Evolutionary conservation across 345 rosid genomes (phyloP).

Genomic region (Syzygium oleosum): DNA sequence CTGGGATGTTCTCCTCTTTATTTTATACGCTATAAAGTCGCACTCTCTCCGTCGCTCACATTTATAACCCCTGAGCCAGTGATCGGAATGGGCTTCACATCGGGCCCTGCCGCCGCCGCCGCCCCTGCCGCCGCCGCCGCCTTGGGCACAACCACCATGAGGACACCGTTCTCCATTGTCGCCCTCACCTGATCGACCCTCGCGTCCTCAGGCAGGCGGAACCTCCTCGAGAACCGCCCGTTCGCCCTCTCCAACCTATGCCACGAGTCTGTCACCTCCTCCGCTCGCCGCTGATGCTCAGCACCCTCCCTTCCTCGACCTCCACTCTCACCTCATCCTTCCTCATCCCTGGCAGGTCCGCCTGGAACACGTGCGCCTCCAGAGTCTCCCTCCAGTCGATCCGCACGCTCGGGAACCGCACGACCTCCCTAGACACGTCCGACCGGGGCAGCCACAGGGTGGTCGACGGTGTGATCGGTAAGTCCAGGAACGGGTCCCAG

Average conservation of each 20-base stretch:
- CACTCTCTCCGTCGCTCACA: background rate
- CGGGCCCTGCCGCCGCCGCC: background rate
- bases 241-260: conserved; percentile 22
- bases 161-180: conserved; percentile 30
- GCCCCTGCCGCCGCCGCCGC: background rate
- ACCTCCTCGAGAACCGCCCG: conserved; percentile 31
- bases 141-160: conserved; percentile 27
- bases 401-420: conserved; percentile 6
- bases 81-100: conserved; percentile 25
- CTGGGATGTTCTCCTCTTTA: background rate
- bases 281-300: conserved; percentile 31
- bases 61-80: background rate
- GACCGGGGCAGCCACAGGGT: background rate
- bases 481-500: conserved; percentile 15
- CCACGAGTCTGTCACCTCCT: conserved; percentile 26
- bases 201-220: conserved; percentile 28
- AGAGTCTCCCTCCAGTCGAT: conserved; percentile 35
- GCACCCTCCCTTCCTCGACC: conserved; percentile 22
- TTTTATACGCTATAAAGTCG: background rate
- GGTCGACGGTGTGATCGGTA: background rate
- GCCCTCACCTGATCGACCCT: conserved; percentile 26
- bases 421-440: background rate
- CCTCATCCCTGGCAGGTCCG: conserved; percentile 28
- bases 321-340: conserved; percentile 33
- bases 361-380: conserved; percentile 32